A percentile compares a stretch with the other conserved stretches of the same genome.
Conservation (phyloP, 2,329 filamentous ascomycete genomes). For the Beauveria asiatica region DNA sequence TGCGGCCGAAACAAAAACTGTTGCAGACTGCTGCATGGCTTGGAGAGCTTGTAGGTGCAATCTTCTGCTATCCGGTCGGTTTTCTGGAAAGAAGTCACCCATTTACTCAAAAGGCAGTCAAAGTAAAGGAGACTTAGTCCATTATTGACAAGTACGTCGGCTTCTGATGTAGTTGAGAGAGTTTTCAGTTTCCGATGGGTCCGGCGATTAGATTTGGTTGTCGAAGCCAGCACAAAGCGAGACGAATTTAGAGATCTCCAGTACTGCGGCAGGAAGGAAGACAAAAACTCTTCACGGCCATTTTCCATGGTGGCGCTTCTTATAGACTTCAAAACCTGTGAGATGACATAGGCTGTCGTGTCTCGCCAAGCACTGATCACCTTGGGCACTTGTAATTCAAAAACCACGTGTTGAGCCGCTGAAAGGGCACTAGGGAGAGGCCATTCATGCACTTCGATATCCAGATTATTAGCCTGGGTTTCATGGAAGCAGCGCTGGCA, state of each 20-base stretch:
- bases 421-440: not conserved
- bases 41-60: not conserved
- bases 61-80: not conserved
- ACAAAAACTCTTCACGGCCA: not conserved
- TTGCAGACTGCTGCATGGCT: not conserved
- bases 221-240: not conserved
- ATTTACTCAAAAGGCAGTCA: not conserved
- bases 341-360: not conserved
- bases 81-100: not conserved
- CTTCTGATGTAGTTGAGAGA: not conserved
- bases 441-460: constrained; percentile 3
- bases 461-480: not conserved
- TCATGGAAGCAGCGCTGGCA: not conserved
- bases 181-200: not conserved
- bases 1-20: not conserved
- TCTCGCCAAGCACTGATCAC: not conserved
- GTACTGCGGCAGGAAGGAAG: not conserved
- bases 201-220: not conserved
- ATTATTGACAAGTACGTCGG: not conserved
- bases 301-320: not conserved
- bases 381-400: not conserved
- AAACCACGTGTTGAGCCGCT: not conserved
- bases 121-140: not conserved
- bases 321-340: not conserved
- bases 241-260: not conserved